Percentiles rank a stretch among this genome's conserved stretches.
These are phyloP conservation scores for Bipolaris gigantea DNA, from an alignment of 2,329 filamentous ascomycete species.

Conservation along the genomic window DNA sequence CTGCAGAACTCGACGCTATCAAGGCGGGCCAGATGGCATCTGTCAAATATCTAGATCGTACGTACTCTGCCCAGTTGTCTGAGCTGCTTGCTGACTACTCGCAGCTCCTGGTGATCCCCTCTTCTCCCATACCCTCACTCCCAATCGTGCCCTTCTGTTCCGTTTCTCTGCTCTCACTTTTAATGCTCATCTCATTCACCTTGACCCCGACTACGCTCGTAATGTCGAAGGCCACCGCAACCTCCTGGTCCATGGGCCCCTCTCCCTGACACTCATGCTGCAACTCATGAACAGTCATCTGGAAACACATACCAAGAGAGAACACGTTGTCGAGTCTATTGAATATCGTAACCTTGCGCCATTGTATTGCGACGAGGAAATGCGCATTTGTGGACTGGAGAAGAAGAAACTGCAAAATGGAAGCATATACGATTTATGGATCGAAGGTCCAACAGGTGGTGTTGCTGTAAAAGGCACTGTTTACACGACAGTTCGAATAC, in stretches of 20 bases:
- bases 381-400: conserved; percentile 68
- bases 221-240: conserved; percentile 73
- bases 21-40: conserved; percentile 29
- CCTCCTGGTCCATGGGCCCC: conserved; percentile 82
- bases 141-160: conserved; percentile 75
- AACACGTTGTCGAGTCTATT: conserved; percentile 58
- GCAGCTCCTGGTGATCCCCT: conserved; percentile 56
- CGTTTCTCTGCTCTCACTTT: conserved; percentile 83
- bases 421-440: conserved; percentile 45
- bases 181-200: conserved; percentile 90
- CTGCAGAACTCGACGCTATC: conserved; percentile 42
- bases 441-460: conserved; percentile 46
- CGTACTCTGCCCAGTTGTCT: conserved; percentile 3
- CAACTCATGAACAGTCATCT: conserved; percentile 57
- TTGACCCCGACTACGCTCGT: conserved; percentile 71
- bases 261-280: conserved; percentile 77
- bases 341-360: conserved; percentile 82
- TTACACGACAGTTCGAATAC: conserved; percentile 11
- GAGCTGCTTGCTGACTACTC: conserved; percentile 15
- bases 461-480: conserved; percentile 51
- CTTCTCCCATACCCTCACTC: conserved; percentile 63
- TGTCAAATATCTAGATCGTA: conserved; percentile 46
- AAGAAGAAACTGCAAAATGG: conserved; percentile 30
- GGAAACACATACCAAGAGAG: background rate
- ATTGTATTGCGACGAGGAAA: conserved; percentile 71